Evolutionary conservation across 169 alveolate genomes (phyloP), one percentile per base, ranked within the genome.

Genomic region (Plasmodium relictum): DNA sequence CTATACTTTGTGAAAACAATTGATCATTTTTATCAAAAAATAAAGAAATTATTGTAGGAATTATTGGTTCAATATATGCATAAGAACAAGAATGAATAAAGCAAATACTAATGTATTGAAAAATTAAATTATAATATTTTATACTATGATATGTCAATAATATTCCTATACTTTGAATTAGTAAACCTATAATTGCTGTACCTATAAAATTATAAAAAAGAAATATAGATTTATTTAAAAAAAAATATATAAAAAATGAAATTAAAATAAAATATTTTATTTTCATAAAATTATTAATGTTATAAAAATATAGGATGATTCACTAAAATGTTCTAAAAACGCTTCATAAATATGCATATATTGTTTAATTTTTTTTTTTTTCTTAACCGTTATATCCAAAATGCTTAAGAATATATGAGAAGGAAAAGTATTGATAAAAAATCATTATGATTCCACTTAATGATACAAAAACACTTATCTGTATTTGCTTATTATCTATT

Each of bases 51-150:
- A 86, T 86, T n/a, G 92, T 86, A 41, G 92, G 92, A n/a, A 86
- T 86, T 31, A 86, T 71, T 31, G 92, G 92, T 26, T 86, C 92
- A 37, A 86, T 86, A 41, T 86, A 86, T 5, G 92, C 92, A 86
- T 86, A 86, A 65, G 92, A 86, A 50, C 92, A 86, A 4, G 92
- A 86, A 86, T 86, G 86, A 63, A 86, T 86, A 52, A 86, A 86
- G 54, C 92, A 86, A 86, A 86, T 86, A 26, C 92, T 86, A 12
- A 86, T 86, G 63, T 86, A 86, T 86, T 86, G 92, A 86, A 86
- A 86, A 70, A 86, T 58, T 69, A 86, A 44, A 62, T 70, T 70
- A 24, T 86, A 70, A 42, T 58, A 86, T 66, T 86, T 86, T 58
- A 86, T 86, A 39, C 88, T 86, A 37, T 59, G 54, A 59, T 86